Base-by-base conservation (phyloP, 2,329 filamentous ascomycete species). In the Didymellaceae sp. region DNA sequence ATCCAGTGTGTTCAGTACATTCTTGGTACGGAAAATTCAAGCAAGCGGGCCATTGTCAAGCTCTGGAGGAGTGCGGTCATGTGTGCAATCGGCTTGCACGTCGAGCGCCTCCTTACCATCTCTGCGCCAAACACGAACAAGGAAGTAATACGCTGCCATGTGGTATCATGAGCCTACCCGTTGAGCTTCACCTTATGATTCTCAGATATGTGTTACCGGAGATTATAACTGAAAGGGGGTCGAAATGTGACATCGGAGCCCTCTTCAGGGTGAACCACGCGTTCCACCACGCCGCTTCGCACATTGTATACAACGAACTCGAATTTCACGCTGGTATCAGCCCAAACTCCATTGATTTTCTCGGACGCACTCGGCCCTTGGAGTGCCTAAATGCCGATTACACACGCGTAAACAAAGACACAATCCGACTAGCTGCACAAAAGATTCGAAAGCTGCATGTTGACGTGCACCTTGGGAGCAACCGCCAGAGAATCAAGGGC, bases 141-240 rank as follows among this genome's bases (percentile, higher is more conserved):
- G 54, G 53, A 2, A 51, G 53, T 2, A 32, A 32, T 5, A 48
- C 50, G 5, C 41, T 63, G 5, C 60, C 57, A 13, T 65, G 58
- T 26, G 40, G 56, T 35, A 28, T 63, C 30, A 34, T 58, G 8
- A 26, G 28, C 8, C 17, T 65, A 10, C 58, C 60, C 1, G 53
- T 51, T 0, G 62, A 65, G 32, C 33, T 65, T 2, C 54, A 57
- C 3, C 18, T 59, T 6, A 55, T 57, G 54, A 55, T 63, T 9
- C 56, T 59, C 9, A 52, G 57, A 1, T 48, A 60, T 17, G n/a
- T 59, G 0, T 45, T 61, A 9, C 62, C 59, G 5, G 22, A 52
- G 5, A n/a, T 16, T n/a, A 28, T 60, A 2, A 7, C 20, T 3
- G 16, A 4, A 5, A n/a, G 5, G 2, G 33, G 33, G 9, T 21